Base-by-base conservation (phyloP, 2,329 filamentous ascomycete species). In the Elsinoe australis region DNA sequence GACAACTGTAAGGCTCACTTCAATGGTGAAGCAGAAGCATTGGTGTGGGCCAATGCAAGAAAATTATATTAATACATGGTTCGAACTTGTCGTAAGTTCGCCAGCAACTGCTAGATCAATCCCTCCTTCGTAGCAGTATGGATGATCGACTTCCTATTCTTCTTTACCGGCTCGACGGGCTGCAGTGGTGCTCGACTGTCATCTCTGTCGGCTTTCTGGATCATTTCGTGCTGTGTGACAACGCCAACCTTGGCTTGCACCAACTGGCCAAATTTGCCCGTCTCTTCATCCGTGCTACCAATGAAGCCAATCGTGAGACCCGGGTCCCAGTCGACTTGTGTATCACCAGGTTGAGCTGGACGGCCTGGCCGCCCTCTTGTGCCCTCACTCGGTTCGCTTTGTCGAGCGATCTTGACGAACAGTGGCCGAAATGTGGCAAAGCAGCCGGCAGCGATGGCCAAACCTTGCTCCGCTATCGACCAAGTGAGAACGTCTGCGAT, bases 301-400 rank as follows among this genome's bases (percentile, higher is more conserved):
- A 39, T 48, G 12, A 48, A 36, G 12, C 34, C 34, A 33, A 48
- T 39, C 15, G 45, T 48, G 34, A 48, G 45, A 18, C 45, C 45
- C 8, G 45, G 45, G 15, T 48, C 45, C 45, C 45, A 48, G 15
- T 48, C 45, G 9, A 48, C 33, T 29, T 48, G 31, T 6, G 45
- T 48, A 21, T 48, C 45, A 5, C 45, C 45, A 2, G 45, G 45
- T 21, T 48, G 45, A 31, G 21, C 21, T 15, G 45, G 45, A 24
- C 45, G 12, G n/a, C 45, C 45, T 5, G 45, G 45, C 3, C 45
- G 19, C 2, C 45, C 45, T n/a, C 45, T 36, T 17, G 45, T 48
- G 31, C 45, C 45, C 22, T 48, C 45, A 17, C 45, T 48, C 9
- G 7, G 5, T 29, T 38, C 14, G 9, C 15, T 17, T 7, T 19